A percentile compares a stretch with the other conserved stretches of the same genome.
These are phyloP conservation scores for Phragmites australis DNA, from an alignment of 176 grass and related monocot genomes.

Conservation along the genomic window DNA sequence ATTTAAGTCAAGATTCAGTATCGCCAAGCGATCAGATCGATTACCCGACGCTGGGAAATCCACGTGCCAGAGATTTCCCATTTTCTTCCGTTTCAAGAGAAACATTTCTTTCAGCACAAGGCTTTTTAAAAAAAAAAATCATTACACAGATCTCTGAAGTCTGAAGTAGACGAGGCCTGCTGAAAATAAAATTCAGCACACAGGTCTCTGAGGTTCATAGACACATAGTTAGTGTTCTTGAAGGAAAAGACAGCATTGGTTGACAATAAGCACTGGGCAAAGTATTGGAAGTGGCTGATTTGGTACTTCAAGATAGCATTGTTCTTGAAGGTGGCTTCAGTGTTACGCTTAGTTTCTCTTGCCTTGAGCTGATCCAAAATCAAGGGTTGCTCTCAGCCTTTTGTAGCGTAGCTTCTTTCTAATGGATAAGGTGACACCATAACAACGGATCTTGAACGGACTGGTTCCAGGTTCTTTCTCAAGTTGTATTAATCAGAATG, in stretches of 20 bases:
- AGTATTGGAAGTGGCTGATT: not conserved
- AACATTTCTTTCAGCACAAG: not conserved
- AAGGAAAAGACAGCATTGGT: not conserved
- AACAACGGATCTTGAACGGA: not conserved
- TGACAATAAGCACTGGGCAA: not conserved
- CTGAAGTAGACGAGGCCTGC: not conserved
- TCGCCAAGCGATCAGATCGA: not conserved
- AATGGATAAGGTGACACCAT: not conserved
- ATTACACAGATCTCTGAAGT: not conserved
- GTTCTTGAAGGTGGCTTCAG: too few relatives aligned
- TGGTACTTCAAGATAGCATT: not conserved
- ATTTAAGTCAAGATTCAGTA: conserved; percentile 23
- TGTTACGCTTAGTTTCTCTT: not conserved
- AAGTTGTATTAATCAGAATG: too few relatives aligned
- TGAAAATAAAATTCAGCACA: not conserved
- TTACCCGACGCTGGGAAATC: not conserved
- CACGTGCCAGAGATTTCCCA: not conserved
- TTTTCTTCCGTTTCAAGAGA: not conserved
- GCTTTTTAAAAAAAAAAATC: not conserved
- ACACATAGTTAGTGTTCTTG: not conserved
- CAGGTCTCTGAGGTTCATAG: not conserved
- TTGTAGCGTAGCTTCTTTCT: not conserved
- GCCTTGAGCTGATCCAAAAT: conserved; percentile 9
- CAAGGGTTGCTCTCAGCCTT: not conserved
- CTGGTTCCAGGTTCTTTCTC: too few relatives aligned